phyloP scores from a whole-genome alignment of 78 protist genomes.

The Dictyostelium firmibasis region DNA sequence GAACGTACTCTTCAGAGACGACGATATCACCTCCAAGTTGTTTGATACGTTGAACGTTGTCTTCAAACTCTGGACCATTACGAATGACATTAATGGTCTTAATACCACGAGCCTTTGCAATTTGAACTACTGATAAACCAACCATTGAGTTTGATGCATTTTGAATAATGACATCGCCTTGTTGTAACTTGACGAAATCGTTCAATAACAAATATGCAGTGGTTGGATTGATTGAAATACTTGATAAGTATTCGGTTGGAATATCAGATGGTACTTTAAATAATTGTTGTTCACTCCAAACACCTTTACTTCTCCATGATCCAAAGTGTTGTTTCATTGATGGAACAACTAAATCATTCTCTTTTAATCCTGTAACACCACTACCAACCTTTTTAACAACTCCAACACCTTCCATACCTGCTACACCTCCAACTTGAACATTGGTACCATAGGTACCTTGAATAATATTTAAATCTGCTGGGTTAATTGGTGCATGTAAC shows the following conservation, averaged over 20 bases:
- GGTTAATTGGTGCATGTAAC: slow-evolving; percentile 93
- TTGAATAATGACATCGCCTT: slow-evolving; percentile 92
- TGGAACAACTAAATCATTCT: slow-evolving; percentile 84
- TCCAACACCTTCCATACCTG: slow-evolving; percentile 92
- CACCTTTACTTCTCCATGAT: slow-evolving; percentile 89
- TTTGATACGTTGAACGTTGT: slow-evolving; percentile 45
- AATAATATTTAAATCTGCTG: slow-evolving; percentile 91
- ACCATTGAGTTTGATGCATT: slow-evolving; percentile 92
- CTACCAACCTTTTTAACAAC: slow-evolving; percentile 88
- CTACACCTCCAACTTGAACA: slow-evolving; percentile 90
- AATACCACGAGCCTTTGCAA: slow-evolving; percentile 82
- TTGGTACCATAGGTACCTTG: slow-evolving; percentile 90
- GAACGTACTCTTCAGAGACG: slow-evolving; percentile 78
- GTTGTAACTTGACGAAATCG: slow-evolving; percentile 85
- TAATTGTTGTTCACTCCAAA: slow-evolving; percentile 61
- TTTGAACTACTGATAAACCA: slow-evolving; percentile 88
- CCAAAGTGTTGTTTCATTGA: slow-evolving; percentile 54
- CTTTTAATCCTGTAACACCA: slow-evolving; percentile 63
- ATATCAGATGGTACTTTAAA: slow-evolving; percentile 72
- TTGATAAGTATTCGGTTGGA: slow-evolving; percentile 75
- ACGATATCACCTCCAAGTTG: slow-evolving; percentile 89
- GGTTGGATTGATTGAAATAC: slow-evolving; percentile 88
- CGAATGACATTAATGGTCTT: slow-evolving; percentile 88
- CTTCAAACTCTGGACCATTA: slow-evolving; percentile 62
- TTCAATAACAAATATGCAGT: slow-evolving; percentile 91